phyloP scores from a whole-genome alignment of 495 filamentous ascomycete genomes.

The Aspergillus mulundensis region DNA sequence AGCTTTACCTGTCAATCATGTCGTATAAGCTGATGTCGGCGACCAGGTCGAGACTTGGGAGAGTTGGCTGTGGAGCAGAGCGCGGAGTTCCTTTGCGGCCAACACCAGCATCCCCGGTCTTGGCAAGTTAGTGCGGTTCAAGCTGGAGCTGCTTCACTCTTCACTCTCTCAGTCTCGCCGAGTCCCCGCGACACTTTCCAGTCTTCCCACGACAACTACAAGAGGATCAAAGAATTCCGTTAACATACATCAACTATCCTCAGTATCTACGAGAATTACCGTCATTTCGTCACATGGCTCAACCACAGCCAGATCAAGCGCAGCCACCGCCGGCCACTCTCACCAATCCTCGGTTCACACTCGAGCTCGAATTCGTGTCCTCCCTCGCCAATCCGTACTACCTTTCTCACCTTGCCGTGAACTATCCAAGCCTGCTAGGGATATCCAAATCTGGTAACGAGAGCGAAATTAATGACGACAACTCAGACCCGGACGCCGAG shows the following conservation, averaged over 20 bases:
- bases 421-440: slow-evolving; percentile 46
- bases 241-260: not conserved
- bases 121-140: not conserved
- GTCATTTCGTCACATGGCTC: slow-evolving; percentile 12
- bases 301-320: slow-evolving; percentile 20
- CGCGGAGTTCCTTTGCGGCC: not conserved
- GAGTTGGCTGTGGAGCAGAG: not conserved
- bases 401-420: slow-evolving; percentile 74
- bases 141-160: not conserved
- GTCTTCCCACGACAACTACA: not conserved
- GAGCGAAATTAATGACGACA: slow-evolving; percentile 31
- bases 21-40: no score
- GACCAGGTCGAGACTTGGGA: no score
- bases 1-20: no score
- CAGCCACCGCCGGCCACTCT: slow-evolving; percentile 35
- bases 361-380: slow-evolving; percentile 69
- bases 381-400: slow-evolving; percentile 82
- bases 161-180: no score
- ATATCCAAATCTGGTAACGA: slow-evolving; percentile 35
- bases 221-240: not conserved
- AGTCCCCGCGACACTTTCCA: not conserved
- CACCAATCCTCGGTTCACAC: slow-evolving; percentile 41
- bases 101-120: not conserved
- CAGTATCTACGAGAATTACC: not conserved
- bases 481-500: slow-evolving; percentile 52